A percentile compares a stretch with the other conserved stretches of the same genome.
phyloP scores from a whole-genome alignment of 345 rosid species.

The Ceriops tagal region DNA sequence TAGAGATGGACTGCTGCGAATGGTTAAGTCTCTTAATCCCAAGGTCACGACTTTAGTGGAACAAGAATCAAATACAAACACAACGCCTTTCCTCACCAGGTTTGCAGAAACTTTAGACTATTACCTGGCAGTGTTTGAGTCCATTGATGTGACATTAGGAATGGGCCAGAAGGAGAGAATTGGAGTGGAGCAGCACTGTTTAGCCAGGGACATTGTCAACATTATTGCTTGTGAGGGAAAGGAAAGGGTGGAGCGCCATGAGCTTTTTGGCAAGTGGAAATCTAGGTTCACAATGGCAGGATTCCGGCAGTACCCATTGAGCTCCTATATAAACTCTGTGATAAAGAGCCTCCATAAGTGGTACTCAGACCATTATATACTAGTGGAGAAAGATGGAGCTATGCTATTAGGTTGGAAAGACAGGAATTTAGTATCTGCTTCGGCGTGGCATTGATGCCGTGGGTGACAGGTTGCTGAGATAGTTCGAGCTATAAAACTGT shows the following conservation, averaged over 20 bases:
- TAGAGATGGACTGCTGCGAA: too few species aligned
- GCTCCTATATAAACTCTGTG: conserved; percentile 50
- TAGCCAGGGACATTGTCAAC: conserved; percentile 67
- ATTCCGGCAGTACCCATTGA: conserved; percentile 50
- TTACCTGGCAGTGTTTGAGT: conserved; percentile 67
- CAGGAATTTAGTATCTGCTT: conserved; percentile 56
- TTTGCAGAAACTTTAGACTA: conserved; percentile 56
- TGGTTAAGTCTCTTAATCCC: too few species aligned
- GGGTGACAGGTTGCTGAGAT: not conserved
- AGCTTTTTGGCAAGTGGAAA: conserved; percentile 70
- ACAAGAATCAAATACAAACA: conserved; percentile 79
- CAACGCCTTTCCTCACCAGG: conserved; percentile 58
- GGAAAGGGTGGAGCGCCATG: conserved; percentile 72
- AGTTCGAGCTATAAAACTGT: conserved; percentile 2
- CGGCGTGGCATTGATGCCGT: conserved; percentile 55
- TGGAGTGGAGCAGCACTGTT: conserved; percentile 55
- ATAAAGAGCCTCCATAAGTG: conserved; percentile 44
- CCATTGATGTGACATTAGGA: conserved; percentile 52
- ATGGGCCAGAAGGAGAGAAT: conserved; percentile 50
- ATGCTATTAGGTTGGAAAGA: conserved; percentile 68
- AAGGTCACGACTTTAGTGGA: conserved; percentile 62
- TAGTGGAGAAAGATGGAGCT: conserved; percentile 61
- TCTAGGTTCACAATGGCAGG: conserved; percentile 73
- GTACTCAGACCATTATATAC: conserved; percentile 49
- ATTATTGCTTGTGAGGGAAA: conserved; percentile 64